These are phyloP conservation scores for Tremella yokohamensis DNA, from an alignment of 768 basidiomycete species.

Conservation along the genomic window DNA sequence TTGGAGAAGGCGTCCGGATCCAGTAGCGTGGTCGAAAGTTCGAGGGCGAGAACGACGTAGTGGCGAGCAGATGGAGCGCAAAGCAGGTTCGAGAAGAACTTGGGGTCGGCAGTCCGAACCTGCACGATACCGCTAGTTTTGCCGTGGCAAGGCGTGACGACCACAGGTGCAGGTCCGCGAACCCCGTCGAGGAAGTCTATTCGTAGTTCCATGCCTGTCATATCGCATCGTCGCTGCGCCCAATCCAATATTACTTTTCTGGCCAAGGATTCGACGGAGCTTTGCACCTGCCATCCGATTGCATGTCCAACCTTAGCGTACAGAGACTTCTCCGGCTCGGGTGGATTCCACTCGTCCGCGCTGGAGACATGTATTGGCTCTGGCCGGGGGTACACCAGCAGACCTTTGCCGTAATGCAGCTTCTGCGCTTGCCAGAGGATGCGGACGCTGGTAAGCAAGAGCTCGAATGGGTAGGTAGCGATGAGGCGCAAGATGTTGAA, in stretches of 20 bases:
- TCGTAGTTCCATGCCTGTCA: constrained; percentile 51
- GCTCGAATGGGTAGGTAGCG: constrained; percentile 56
- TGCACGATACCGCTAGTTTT: constrained; percentile 5
- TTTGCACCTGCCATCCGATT: constrained; percentile 51
- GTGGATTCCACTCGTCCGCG: constrained; percentile 33
- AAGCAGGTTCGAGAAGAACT: constrained; percentile 36
- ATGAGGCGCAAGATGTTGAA: constrained; percentile 51
- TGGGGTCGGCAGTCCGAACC: constrained; percentile 49
- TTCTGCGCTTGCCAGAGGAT: constrained; percentile 63
- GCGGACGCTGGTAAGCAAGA: constrained; percentile 61
- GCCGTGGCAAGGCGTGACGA: constrained; percentile 53
- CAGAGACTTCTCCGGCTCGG: constrained; percentile 19
- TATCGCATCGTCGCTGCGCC: constrained; percentile 45
- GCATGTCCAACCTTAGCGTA: constrained; percentile 30
- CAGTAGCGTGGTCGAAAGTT: constrained; percentile 30
- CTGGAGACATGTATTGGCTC: constrained; percentile 53
- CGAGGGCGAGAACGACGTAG: constrained; percentile 27
- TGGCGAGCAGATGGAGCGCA: constrained; percentile 27
- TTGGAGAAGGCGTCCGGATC: constrained; percentile 15
- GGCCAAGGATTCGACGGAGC: constrained; percentile 47
- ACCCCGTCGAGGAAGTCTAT: constrained; percentile 42
- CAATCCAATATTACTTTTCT: constrained; percentile 29
- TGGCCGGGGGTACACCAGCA: constrained; percentile 62
- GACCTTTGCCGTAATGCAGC: constrained; percentile 60
- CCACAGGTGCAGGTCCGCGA: background rate